Evolutionary conservation across 2,329 filamentous ascomycete genomes (phyloP).

Genomic region (Proliferodiscus dingleyae): DNA sequence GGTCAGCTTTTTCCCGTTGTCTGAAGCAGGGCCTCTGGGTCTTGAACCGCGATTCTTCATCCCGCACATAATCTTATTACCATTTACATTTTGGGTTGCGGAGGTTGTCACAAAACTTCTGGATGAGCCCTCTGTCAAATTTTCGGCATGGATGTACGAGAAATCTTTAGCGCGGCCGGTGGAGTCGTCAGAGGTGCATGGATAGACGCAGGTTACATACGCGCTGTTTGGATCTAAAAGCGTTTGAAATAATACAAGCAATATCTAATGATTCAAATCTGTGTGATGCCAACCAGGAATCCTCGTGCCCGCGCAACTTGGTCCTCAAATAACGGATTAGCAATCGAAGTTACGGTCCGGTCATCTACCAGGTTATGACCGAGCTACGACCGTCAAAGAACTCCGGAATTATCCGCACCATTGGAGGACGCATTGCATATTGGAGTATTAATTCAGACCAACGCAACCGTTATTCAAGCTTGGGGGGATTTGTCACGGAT

Average conservation of each 20-base stretch:
- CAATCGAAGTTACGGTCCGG: no score
- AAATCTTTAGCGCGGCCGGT: constrained; percentile 32
- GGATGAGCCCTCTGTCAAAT: constrained; percentile 56
- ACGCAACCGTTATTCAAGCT: no score
- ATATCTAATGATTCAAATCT: background rate
- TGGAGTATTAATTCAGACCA: no score
- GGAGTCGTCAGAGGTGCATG: background rate
- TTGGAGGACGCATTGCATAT: no score
- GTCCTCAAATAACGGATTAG: no score
- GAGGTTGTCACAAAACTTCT: constrained; percentile 53
- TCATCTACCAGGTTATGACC: no score
- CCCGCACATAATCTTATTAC: constrained; percentile 56
- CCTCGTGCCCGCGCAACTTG: no score
- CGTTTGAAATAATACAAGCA: background rate
- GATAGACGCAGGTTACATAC: background rate
- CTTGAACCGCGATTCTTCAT: constrained; percentile 56
- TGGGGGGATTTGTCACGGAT: no score
- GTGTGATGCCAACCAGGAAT: no score
- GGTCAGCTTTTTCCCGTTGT: constrained; percentile 59
- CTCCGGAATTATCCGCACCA: no score
- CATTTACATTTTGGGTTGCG: constrained; percentile 54
- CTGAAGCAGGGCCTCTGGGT: constrained; percentile 58
- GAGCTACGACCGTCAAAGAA: no score
- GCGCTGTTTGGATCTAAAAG: background rate
- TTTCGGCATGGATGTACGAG: constrained; percentile 53